These are phyloP conservation scores for Yamadazyma dushanensis DNA, from an alignment of 1,139 yeast species.

Conservation along the genomic window DNA sequence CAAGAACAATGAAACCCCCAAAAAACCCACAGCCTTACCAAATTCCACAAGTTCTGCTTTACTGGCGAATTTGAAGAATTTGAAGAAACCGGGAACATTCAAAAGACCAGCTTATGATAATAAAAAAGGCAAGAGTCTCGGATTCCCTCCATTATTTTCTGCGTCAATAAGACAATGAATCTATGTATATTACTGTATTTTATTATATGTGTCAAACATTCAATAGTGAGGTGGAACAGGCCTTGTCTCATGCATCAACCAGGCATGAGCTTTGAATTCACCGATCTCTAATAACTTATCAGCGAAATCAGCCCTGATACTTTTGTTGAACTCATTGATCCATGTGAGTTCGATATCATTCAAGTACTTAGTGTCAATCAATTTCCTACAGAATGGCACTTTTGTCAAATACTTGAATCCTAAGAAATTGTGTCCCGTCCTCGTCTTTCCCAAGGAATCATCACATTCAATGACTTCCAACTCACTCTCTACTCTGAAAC, in stretches of 20 bases:
- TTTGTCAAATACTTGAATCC: conserved; percentile 52
- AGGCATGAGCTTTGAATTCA: conserved; percentile 36
- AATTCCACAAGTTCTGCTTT: conserved; percentile 11
- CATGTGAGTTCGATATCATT: conserved; percentile 45
- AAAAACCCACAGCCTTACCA: conserved; percentile 5
- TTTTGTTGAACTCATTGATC: conserved; percentile 49
- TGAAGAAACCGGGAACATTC: conserved; percentile 56
- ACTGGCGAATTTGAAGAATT: conserved; percentile 21
- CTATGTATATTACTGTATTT: conserved; percentile 13
- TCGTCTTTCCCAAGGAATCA: conserved; percentile 32
- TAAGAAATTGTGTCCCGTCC: conserved; percentile 35
- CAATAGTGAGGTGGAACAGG: conserved; percentile 21
- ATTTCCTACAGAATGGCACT: conserved; percentile 52
- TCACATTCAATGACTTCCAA: conserved; percentile 42
- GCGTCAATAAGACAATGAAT: conserved; percentile 23
- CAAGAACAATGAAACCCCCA: conserved; percentile 8
- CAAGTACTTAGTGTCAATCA: conserved; percentile 42
- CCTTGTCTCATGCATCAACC: conserved; percentile 41
- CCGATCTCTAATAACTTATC: conserved; percentile 37
- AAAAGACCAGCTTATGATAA: conserved; percentile 30
- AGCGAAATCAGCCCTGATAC: conserved; percentile 37
- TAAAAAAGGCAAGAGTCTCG: conserved; percentile 24
- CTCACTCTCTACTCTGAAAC: conserved; percentile 56
- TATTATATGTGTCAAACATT: conserved; percentile 4
- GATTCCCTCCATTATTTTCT: conserved; percentile 28